Evolutionary conservation across 2,329 filamentous ascomycete species (phyloP), one percentile per base, ranked within the genome.

Genomic region (Nothopassalora personata): DNA sequence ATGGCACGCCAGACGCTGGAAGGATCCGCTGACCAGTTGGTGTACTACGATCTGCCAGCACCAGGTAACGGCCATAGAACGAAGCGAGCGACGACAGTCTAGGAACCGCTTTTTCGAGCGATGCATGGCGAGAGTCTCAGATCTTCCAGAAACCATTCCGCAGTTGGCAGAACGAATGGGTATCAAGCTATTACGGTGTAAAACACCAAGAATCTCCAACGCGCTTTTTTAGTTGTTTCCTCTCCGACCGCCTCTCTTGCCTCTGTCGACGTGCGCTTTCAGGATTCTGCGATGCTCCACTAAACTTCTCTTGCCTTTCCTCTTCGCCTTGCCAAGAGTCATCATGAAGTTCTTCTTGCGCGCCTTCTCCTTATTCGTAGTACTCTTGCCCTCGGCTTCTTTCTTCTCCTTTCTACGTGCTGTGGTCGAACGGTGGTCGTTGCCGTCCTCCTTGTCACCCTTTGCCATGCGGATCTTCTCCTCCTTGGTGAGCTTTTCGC

Each of bases 281-380:
- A 97, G 76, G 36, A 91, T 85, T 77, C 88, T 91, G 71, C 84
- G 85, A 64, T 91, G 91, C 76, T 97, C 88, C 11, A 90, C 85
- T 75, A 99, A 78, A 83, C 91, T 96, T 71, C 92, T 84, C 86
- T 97, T 97, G 71, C 94, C 88, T 82, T 97, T 99, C 66, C 83
- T 84, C 81, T 94, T 95, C 10, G 94, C 94, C 81, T 99, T 97
- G 60, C 93, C 90, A 60, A 99, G 77, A 43, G 93, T 97, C 94
- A 99, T 99, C 69, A 99, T 74, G 77, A 99, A 96, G 76, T 99
- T 99, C 89, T 99, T 99, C 83, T 90, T 91, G 67, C 93, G 82
- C 46, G 89, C 86, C 84, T 99, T 99, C 80, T 99, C 94, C 79
- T 89, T 90, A 77, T 99, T 99, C 66, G 93, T 97, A 39, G 91